Conservation (phyloP, 176 grass and related monocot species). For the Carex parvula region DNA sequence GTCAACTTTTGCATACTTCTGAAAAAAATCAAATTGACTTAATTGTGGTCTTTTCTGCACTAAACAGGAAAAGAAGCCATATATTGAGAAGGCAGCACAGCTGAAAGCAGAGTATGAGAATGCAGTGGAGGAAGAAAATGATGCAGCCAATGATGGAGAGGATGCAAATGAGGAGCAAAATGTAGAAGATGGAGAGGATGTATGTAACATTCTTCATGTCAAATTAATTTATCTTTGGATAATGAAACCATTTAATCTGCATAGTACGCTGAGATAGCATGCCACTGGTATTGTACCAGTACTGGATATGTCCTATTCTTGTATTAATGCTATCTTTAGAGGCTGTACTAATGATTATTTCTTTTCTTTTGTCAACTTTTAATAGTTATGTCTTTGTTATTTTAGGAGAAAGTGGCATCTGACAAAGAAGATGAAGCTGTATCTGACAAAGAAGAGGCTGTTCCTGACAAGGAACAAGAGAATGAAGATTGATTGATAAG, state of each 20-base stretch:
- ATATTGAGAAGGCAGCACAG: conserved; percentile 53
- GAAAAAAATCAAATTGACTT: not conserved
- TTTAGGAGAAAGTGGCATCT: conserved; percentile 26
- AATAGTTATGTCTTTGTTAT: not conserved
- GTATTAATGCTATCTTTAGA: not conserved
- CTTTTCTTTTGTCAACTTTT: not conserved
- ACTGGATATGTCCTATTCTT: no score
- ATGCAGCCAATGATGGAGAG: no score
- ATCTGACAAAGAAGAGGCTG: not conserved
- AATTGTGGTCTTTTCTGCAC: not conserved
- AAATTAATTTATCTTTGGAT: not conserved
- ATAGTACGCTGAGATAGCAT: not conserved
- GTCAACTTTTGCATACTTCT: not conserved
- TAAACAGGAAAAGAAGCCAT: conserved; percentile 73
- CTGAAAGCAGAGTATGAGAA: conserved; percentile 52
- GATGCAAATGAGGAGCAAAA: conserved; percentile 42
- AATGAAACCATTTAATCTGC: not conserved
- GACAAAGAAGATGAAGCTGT: conserved; percentile 29
- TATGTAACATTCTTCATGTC: conserved; percentile 19
- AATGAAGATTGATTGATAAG: not conserved
- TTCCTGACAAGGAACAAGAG: conserved; percentile 20
- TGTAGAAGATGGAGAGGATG: conserved; percentile 43
- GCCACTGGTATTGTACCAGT: not conserved
- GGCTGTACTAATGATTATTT: not conserved
- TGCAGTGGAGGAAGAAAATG: conserved; percentile 7